Conservation (phyloP, 306 rosid genomes). For the Dryas octopetala region DNA sequence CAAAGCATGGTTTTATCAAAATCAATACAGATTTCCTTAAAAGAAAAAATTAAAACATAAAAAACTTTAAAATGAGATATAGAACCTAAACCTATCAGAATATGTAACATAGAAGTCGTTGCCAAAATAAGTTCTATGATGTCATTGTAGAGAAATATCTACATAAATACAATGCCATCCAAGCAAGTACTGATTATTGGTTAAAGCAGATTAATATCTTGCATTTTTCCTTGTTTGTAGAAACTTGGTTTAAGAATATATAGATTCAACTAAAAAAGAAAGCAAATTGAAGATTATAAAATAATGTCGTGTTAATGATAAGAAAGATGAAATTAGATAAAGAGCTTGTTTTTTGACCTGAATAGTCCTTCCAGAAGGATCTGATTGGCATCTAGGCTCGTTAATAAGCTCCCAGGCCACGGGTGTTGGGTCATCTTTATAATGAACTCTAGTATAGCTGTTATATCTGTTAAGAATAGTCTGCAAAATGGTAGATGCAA, state of each 20-base stretch:
- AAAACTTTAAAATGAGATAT: background rate
- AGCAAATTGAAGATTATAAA: background rate
- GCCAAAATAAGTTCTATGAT: background rate
- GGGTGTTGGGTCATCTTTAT: conserved; percentile 85
- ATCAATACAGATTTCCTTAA: background rate
- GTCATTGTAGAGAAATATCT: background rate
- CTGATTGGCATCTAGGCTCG: conserved; percentile 91
- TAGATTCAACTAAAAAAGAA: background rate
- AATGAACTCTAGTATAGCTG: conserved; percentile 62
- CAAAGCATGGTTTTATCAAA: background rate
- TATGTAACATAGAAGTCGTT: background rate
- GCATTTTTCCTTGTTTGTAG: background rate
- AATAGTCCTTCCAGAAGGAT: conserved; percentile 85
- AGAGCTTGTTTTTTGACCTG: conserved; percentile 50
- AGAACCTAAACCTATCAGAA: background rate
- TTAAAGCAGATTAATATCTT: background rate
- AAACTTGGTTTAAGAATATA: background rate
- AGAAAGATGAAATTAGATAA: background rate
- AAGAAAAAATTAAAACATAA: too few relatives aligned
- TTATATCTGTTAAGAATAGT: conserved; percentile 71
- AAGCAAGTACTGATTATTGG: background rate
- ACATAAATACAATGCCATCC: background rate
- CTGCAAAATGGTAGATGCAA: conserved; percentile 32
- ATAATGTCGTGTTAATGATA: background rate
- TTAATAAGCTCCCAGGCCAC: conserved; percentile 99